phyloP scores from a whole-genome alignment of 169 alveolate genomes.

The Plasmodium vinckei region DNA sequence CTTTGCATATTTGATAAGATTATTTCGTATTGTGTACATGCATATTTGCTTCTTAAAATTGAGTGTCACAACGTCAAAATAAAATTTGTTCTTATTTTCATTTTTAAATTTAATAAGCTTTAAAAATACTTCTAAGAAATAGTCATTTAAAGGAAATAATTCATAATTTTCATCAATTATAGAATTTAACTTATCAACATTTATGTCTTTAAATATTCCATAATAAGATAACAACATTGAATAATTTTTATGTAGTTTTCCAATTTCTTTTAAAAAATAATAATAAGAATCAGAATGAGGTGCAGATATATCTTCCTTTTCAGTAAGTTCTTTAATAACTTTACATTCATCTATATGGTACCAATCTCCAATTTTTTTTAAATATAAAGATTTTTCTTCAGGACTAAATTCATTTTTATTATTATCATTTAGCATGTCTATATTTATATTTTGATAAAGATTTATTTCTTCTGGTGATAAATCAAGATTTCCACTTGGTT shows the following conservation, averaged over 20 bases:
- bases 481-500: not conserved
- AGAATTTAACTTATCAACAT: conserved; percentile 13
- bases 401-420: not conserved
- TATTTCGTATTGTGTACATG: conserved; percentile 10
- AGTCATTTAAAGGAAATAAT: conserved; percentile 25
- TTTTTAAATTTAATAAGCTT: conserved; percentile 21
- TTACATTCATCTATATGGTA: not conserved
- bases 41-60: conserved; percentile 38
- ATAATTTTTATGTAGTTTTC: not conserved
- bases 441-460: conserved; percentile 21
- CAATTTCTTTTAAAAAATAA: conserved; percentile 23
- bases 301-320: not conserved
- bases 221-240: conserved; percentile 23
- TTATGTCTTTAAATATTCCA: conserved; percentile 52
- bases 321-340: conserved; percentile 9
- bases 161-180: conserved; percentile 46
- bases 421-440: conserved; percentile 22
- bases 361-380: conserved; percentile 29
- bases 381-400: conserved; percentile 17
- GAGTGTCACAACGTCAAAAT: conserved; percentile 45
- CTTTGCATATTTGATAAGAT: not conserved
- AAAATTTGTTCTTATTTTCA: conserved; percentile 12
- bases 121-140: conserved; percentile 36
- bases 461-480: conserved; percentile 39
- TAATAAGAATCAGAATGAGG: conserved; percentile 36